Percentiles rank a stretch among this genome's conserved stretches.
Evolutionary conservation across 257 asterid genomes (phyloP).

Genomic region (Nicotiana paniculata): DNA sequence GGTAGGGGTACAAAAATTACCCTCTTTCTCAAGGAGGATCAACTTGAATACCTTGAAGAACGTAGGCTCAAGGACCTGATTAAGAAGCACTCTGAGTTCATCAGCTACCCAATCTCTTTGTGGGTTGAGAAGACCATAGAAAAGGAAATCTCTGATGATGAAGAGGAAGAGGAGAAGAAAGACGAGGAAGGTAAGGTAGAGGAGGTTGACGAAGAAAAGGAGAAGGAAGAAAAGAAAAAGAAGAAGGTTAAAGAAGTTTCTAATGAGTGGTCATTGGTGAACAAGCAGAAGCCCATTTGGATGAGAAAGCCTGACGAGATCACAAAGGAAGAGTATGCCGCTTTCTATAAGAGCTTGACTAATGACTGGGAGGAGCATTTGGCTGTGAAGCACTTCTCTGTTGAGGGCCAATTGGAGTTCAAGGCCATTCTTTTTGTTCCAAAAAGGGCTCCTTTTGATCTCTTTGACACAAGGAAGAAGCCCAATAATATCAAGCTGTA

Average conservation of each 20-base stretch:
- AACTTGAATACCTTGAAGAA: slow-evolving; percentile 57
- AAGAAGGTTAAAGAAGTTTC: slow-evolving; percentile 54
- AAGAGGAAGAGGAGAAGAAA: slow-evolving; percentile 48
- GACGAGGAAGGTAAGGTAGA: slow-evolving; percentile 57
- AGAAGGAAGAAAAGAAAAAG: slow-evolving; percentile 44
- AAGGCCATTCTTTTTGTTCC: slow-evolving; percentile 54
- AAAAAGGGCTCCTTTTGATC: slow-evolving; percentile 58
- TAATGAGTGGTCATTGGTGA: slow-evolving; percentile 43
- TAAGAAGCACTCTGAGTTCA: slow-evolving; percentile 55
- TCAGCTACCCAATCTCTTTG: slow-evolving; percentile 49
- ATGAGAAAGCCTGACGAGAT: slow-evolving; percentile 61
- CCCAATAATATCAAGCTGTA: slow-evolving; percentile 57
- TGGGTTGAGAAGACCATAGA: slow-evolving; percentile 58
- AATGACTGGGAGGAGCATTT: slow-evolving; percentile 62
- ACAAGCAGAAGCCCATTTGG: slow-evolving; percentile 61
- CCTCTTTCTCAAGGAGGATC: slow-evolving; percentile 53
- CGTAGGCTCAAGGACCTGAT: slow-evolving; percentile 50
- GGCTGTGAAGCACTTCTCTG: slow-evolving; percentile 54
- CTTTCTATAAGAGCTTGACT: slow-evolving; percentile 54
- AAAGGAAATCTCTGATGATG: slow-evolving; percentile 56
- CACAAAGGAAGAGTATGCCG: slow-evolving; percentile 52
- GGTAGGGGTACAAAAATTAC: slow-evolving; percentile 57
- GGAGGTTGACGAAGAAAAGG: slow-evolving; percentile 48
- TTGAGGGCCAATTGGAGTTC: slow-evolving; percentile 58
- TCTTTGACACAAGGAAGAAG: slow-evolving; percentile 53